Percentiles rank a stretch among this genome's conserved stretches.
phyloP scores from a whole-genome alignment of 768 basidiomycete species.

The Termitomyces sp. region DNA sequence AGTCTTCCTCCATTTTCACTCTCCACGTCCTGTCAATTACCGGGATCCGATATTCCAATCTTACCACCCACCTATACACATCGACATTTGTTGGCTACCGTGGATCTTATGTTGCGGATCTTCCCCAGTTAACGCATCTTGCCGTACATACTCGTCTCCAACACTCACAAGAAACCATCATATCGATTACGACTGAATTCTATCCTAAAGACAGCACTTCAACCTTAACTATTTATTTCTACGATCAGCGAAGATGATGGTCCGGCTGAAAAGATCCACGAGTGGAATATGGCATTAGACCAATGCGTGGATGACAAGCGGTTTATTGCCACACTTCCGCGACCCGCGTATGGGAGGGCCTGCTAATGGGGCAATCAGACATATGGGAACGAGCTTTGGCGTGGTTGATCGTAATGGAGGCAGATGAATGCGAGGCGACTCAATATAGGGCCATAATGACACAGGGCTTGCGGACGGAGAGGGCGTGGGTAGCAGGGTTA shows the following conservation, averaged over 20 bases:
- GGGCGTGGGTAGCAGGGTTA: not conserved
- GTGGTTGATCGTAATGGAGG: slow-evolving; percentile 7
- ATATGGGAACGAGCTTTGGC: slow-evolving; percentile 14
- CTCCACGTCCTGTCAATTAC: slow-evolving; percentile 30
- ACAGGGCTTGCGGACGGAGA: not conserved
- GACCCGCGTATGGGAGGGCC: not conserved
- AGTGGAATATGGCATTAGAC: not conserved
- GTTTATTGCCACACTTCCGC: not conserved
- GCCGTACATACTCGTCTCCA: slow-evolving; percentile 24
- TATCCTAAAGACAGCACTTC: not conserved
- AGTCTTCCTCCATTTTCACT: slow-evolving; percentile 31
- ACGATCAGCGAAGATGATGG: not conserved
- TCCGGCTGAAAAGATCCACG: not conserved
- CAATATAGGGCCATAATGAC: not conserved
- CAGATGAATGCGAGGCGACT: not conserved
- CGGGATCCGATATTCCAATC: slow-evolving; percentile 28
- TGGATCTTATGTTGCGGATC: slow-evolving; percentile 26
- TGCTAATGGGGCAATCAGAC: not conserved
- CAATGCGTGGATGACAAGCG: not conserved
- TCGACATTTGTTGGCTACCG: slow-evolving; percentile 27
- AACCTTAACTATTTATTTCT: not conserved
- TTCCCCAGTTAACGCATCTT: slow-evolving; percentile 30
- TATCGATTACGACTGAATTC: not conserved
- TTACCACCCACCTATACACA: slow-evolving; percentile 30
- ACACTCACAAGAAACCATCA: not conserved